Evolutionary conservation across 2,329 filamentous ascomycete genomes (phyloP).

Genomic region (Penicillium sp.): DNA sequence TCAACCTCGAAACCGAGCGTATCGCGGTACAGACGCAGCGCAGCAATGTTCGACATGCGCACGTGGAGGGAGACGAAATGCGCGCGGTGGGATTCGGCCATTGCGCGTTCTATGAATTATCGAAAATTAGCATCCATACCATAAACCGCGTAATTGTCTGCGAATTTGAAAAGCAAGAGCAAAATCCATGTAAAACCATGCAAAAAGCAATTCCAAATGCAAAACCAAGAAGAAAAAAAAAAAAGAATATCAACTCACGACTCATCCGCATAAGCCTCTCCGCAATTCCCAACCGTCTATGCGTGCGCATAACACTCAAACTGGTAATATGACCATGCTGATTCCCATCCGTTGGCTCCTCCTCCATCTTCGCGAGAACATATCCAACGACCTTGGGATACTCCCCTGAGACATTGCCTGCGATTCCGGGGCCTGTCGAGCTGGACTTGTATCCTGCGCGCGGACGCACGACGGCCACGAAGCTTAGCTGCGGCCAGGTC

Average conservation of each 20-base stretch:
- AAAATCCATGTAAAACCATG: too few relatives aligned
- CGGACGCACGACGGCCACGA: constrained; percentile 90
- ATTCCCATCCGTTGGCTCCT: constrained; percentile 87
- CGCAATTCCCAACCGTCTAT: constrained; percentile 83
- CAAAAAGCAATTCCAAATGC: background rate
- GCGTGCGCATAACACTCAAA: constrained; percentile 93
- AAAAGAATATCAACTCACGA: constrained; percentile 59
- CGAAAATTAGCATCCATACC: background rate
- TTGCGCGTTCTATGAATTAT: constrained; percentile 70
- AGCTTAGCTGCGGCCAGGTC: constrained; percentile 96
- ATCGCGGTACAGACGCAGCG: constrained; percentile 87
- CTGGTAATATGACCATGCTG: constrained; percentile 96
- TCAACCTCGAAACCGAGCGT: constrained; percentile 87
- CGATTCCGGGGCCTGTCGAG: constrained; percentile 46
- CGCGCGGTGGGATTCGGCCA: constrained; percentile 91
- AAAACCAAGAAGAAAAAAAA: constrained; percentile 5
- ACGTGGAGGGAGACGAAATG: constrained; percentile 96
- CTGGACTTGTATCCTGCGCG: constrained; percentile 71
- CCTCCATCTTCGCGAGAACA: constrained; percentile 99
- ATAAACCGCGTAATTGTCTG: background rate
- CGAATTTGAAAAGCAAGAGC: background rate
- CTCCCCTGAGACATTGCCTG: constrained; percentile 42
- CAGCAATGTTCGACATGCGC: constrained; percentile 87
- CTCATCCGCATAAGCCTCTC: constrained; percentile 98
- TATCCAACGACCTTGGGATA: constrained; percentile 98